Evolutionary conservation across 1,139 yeast species (phyloP), one percentile per base, ranked within the genome.

Genomic region (Trichomonascaceae sp.): DNA sequence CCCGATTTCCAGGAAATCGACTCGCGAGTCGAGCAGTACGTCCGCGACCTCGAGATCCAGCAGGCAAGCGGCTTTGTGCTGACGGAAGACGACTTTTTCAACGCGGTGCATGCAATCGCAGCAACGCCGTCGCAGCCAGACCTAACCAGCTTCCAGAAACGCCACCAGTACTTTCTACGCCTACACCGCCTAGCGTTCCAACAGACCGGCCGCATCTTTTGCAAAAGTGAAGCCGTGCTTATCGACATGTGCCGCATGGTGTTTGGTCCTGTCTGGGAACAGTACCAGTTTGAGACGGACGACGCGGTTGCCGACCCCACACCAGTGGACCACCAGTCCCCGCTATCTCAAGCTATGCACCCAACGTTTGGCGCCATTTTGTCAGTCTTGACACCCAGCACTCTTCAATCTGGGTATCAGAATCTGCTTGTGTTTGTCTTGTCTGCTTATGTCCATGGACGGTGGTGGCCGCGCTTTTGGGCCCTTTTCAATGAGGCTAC

Each of bases 401-500:
- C 38, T 11, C 34, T 40, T 15, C 34, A 16, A 29, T 36, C 31
- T 26, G 29, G 31, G 34, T 33, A 28, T 22, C 44, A 45, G 18
- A 37, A 45, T 5, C 41, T 52, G 29, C 41, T 62, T 16, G 42
- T 56, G 2, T 42, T 63, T 31, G 47, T 58, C 13, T 43, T 65
- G 18, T 48, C 64, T 1, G 52, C 63, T 2, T 54, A 56, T 32
- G 60, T 60, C 15, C 64, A 64, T 38, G 52, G 56, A n/a, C 43
- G 44, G 15, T 46, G 51, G n/a, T 63, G 64, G 62, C 42, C 42
- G 11, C 44, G 50, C 17, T 54, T 62, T 36, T 59, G 60, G 53
- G 43, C 49, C 3, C 43, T 61, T 3, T 43, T 63, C 43, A 49
- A 51, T 14, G 38, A 45, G 9, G 40, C 52, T 4, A 27, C 41